Evolutionary conservation across 164 flowering plant species (phyloP), one percentile per base, ranked within the genome.

Genomic region (Annona squamosa): DNA sequence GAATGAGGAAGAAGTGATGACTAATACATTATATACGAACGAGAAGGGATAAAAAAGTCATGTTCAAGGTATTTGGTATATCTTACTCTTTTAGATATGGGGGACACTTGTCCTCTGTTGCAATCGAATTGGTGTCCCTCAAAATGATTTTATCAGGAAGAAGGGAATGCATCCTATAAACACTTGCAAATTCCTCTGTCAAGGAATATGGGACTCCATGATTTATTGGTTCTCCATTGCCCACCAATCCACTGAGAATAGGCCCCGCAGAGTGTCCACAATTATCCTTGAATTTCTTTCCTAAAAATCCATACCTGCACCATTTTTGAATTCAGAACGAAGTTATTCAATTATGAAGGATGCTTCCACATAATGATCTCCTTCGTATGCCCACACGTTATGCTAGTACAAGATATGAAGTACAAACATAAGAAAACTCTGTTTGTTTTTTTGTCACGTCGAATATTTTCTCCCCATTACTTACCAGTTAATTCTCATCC

Each of bases 181-280:
- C 59, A 52, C 79, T 81, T 0, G 75, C 83, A 44, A 86, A 86
- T 70, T 86, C 89, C 67, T 85, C 89, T 1, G 87, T 83, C 18
- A 86, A 69, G 16, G 87, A 85, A 71, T 85, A 86, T 0, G 89
- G 86, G 67, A 85, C 84, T 44, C 87, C 87, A 77, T 86, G 89
- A 52, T 86, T 78, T 69, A 62, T 66, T 9, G 87, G 87, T 69
- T 65, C 71, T 46, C 69, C 82, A 17, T 78, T 76, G 69, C 89
- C 89, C 48, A 86, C 89, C 71, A 86, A 67, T 4, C 89, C 89
- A 62, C 82, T 76, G 6, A 81, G 57, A 10, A 75, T 62, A 5
- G 83, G 77, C 52, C 84, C 84, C 9, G 13, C 9, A 4, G 6
- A 1, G 59, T 10, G 59, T 16, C 59, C 59, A 52, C 9, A 52